Percentiles rank a stretch among this genome's conserved stretches.
Evolutionary conservation across 305 asterid genomes (phyloP).

Genomic region (Fraxinus baroniana): DNA sequence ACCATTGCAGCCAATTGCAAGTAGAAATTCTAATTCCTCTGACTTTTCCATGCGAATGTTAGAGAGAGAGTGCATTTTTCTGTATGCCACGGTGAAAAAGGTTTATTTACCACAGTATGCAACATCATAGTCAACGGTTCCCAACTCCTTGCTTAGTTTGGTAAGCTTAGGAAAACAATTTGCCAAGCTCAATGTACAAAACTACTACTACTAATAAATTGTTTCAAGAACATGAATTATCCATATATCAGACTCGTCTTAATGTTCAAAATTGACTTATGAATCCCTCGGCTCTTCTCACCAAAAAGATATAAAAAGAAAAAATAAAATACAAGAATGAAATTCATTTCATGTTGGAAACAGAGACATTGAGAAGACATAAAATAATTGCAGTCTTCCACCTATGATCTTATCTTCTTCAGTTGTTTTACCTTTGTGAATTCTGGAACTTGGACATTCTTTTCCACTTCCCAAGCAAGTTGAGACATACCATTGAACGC

Average conservation of each 20-base stretch:
- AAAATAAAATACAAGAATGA: not conserved
- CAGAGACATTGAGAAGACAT: not conserved
- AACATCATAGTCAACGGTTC: no score
- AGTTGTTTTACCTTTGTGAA: conserved; percentile 63
- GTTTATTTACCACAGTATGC: no score
- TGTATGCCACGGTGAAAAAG: no score
- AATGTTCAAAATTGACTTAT: not conserved
- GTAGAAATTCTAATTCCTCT: no score
- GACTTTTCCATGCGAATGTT: no score
- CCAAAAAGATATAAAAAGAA: not conserved
- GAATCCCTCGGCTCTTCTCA: not conserved
- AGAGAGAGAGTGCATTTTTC: no score
- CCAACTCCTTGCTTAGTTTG: not conserved
- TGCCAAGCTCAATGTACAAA: not conserved
- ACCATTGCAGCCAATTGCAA: no score
- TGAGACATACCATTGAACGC: conserved; percentile 94
- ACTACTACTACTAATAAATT: not conserved
- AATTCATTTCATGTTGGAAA: not conserved
- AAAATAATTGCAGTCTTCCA: conserved; percentile 11
- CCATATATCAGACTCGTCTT: not conserved
- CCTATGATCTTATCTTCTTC: conserved; percentile 44
- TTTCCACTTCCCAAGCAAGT: conserved; percentile 95
- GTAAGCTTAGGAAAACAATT: not conserved
- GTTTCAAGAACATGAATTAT: not conserved
- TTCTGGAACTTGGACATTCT: conserved; percentile 53